phyloP scores from a whole-genome alignment of 352 stramenopile species.

The Pythium phragmitis region DNA sequence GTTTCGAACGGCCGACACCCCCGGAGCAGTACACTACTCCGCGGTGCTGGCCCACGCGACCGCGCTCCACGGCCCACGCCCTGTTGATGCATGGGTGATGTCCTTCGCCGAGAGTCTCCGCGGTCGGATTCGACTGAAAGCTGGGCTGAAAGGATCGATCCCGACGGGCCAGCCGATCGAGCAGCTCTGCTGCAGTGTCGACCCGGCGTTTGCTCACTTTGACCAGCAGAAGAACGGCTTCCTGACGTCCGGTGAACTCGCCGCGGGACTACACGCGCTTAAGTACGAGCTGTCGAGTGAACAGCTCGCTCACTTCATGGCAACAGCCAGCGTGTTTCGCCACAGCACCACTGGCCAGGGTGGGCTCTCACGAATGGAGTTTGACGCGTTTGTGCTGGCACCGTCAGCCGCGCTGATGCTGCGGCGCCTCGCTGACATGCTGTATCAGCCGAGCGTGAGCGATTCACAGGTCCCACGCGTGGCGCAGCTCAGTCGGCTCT shows the following conservation, averaged over 20 bases:
- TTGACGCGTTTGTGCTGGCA: constrained; percentile 76
- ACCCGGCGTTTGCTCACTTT: constrained; percentile 65
- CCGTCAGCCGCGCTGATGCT: constrained; percentile 39
- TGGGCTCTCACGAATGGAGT: constrained; percentile 67
- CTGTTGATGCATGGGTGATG: constrained; percentile 26
- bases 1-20: constrained; percentile 31
- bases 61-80: neutral
- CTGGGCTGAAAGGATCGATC: constrained; percentile 23
- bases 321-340: constrained; percentile 43
- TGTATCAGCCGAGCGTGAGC: constrained; percentile 9
- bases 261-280: constrained; percentile 40
- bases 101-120: constrained; percentile 43
- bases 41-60: constrained; percentile 1
- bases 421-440: constrained; percentile 36
- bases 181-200: constrained; percentile 24
- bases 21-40: constrained; percentile 44
- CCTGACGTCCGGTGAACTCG: constrained; percentile 36
- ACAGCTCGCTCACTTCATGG: constrained; percentile 42
- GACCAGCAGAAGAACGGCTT: constrained; percentile 56
- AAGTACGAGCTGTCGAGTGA: constrained; percentile 37
- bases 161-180: neutral
- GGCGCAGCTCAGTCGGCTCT: constrained; percentile 44
- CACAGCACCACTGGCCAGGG: constrained; percentile 26
- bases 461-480: constrained; percentile 36
- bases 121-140: constrained; percentile 31